phyloP scores from a whole-genome alignment of 192 early-diverging fungal genomes.

The Funneliformis mosseae region DNA sequence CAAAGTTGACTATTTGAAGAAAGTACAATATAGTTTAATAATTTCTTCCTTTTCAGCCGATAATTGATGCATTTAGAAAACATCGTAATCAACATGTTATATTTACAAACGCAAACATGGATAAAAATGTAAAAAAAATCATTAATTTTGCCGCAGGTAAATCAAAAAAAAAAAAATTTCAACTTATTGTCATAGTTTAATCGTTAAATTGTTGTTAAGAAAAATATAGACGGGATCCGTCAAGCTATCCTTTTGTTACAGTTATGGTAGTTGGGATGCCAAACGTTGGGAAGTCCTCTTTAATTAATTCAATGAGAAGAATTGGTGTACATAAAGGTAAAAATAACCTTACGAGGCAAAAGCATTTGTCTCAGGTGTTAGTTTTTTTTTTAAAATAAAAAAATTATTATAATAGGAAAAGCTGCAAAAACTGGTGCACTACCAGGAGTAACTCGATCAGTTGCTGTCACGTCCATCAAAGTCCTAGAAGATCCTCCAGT shows the following conservation, averaged over 20 bases:
- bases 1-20: background rate
- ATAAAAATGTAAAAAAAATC: slow-evolving; percentile 67
- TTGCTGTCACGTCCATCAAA: slow-evolving; percentile 64
- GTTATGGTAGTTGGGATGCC: slow-evolving; percentile 94
- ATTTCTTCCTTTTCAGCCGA: background rate
- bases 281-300: slow-evolving; percentile 94
- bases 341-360: background rate
- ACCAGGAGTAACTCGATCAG: slow-evolving; percentile 86
- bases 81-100: slow-evolving; percentile 56
- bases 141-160: slow-evolving; percentile 64
- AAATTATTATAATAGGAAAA: too few relatives aligned
- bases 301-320: slow-evolving; percentile 86
- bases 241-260: slow-evolving; percentile 38
- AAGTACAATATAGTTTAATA: background rate
- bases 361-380: background rate
- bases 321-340: slow-evolving; percentile 70
- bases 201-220: slow-evolving; percentile 38
- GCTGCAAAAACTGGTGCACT: slow-evolving; percentile 80
- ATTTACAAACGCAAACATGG: slow-evolving; percentile 66
- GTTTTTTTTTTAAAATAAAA: background rate
- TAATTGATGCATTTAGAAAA: slow-evolving; percentile 43
- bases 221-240: slow-evolving; percentile 37
- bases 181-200: too few relatives aligned
- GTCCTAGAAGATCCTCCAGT: slow-evolving; percentile 88
- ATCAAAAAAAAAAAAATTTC: too few relatives aligned